These are phyloP conservation scores for Amphicarpaea edgeworthii DNA, from an alignment of 306 rosid genomes.

Conservation along the genomic window DNA sequence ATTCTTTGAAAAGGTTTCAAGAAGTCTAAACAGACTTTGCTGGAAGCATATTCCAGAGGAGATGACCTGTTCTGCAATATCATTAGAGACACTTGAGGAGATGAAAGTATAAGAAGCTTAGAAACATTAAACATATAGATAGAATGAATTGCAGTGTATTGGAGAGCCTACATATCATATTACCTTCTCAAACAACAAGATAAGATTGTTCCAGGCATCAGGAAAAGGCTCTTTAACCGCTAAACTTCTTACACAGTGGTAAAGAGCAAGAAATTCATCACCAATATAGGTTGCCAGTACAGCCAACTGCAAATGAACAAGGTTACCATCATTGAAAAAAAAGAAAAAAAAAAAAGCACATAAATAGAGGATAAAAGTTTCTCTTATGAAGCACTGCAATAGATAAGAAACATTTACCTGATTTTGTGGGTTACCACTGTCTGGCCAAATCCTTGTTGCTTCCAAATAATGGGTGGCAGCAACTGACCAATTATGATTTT, in stretches of 20 bases:
- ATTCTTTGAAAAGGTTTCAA: conserved; percentile 54
- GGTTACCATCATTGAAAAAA: conserved; percentile 30
- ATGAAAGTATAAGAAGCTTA: conserved; percentile 30
- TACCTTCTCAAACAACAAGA: conserved; percentile 87
- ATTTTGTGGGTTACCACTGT: conserved; percentile 96
- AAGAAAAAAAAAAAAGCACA: not conserved
- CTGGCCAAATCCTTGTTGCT: conserved; percentile 92
- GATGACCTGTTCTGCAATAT: conserved; percentile 86
- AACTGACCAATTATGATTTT: conserved; percentile 79
- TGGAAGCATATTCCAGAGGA: conserved; percentile 50
- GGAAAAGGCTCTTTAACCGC: conserved; percentile 95
- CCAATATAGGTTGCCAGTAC: conserved; percentile 92
- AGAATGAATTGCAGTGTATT: conserved; percentile 2
- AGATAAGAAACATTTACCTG: conserved; percentile 62
- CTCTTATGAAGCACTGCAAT: not conserved
- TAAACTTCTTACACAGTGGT: conserved; percentile 92
- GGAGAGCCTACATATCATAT: conserved; percentile 36
- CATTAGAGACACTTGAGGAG: conserved; percentile 51
- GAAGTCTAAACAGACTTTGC: conserved; percentile 57
- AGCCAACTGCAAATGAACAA: conserved; percentile 72
- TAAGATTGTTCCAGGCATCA: conserved; percentile 86
- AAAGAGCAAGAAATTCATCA: conserved; percentile 94
- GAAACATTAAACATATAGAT: conserved; percentile 14
- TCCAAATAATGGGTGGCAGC: conserved; percentile 90
- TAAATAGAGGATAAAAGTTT: conserved; percentile 19